A percentile compares a stretch with the other conserved stretches of the same genome.
Conservation (phyloP, 2,329 filamentous ascomycete genomes). For the Curvularia lunata region DNA sequence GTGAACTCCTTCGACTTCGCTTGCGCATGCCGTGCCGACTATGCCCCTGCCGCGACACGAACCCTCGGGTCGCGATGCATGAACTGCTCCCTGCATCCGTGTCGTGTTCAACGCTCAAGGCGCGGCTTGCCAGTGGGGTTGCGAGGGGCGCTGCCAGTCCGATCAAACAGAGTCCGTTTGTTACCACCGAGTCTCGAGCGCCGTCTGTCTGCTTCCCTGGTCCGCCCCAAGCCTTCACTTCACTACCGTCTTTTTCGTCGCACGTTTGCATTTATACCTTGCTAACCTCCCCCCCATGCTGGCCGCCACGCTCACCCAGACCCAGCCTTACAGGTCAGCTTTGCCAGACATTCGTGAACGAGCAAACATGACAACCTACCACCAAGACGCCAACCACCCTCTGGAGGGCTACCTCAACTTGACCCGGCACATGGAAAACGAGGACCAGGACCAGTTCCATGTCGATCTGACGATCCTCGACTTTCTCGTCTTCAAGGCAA, state of each 20-base stretch:
- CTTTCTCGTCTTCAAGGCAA: conserved; percentile 59
- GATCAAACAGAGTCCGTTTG: conserved; percentile 14
- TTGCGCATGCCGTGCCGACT: conserved; percentile 25
- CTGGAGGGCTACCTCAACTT: conserved; percentile 41
- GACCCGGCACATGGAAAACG: conserved; percentile 43
- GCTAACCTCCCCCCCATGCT: conserved; percentile 3
- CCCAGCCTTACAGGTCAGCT: conserved; percentile 22
- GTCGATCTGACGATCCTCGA: conserved; percentile 64
- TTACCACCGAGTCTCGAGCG: conserved; percentile 13
- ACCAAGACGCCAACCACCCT: conserved; percentile 27
- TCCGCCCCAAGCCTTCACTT: conserved; percentile 12
- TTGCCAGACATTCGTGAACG: conserved; percentile 22
- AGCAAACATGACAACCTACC: conserved; percentile 21
- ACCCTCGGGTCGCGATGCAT: conserved; percentile 25
- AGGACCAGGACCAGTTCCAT: conserved; percentile 51
- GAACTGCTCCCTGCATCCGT: conserved; percentile 24
- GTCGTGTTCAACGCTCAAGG: conserved; percentile 2
- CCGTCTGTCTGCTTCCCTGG: conserved; percentile 7
- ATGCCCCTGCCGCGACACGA: conserved; percentile 21
- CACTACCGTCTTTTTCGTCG: conserved; percentile 13
- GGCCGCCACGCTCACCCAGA: conserved; percentile 6
- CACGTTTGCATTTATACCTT: conserved; percentile 11
- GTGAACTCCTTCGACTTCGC: conserved; percentile 26
- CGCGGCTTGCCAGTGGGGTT: conserved; percentile 8
- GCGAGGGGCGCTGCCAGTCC: conserved; percentile 7